A percentile compares a stretch with the other conserved stretches of the same genome.
Conservation (phyloP, 495 filamentous ascomycete genomes). For the Cryomyces minteri region DNA sequence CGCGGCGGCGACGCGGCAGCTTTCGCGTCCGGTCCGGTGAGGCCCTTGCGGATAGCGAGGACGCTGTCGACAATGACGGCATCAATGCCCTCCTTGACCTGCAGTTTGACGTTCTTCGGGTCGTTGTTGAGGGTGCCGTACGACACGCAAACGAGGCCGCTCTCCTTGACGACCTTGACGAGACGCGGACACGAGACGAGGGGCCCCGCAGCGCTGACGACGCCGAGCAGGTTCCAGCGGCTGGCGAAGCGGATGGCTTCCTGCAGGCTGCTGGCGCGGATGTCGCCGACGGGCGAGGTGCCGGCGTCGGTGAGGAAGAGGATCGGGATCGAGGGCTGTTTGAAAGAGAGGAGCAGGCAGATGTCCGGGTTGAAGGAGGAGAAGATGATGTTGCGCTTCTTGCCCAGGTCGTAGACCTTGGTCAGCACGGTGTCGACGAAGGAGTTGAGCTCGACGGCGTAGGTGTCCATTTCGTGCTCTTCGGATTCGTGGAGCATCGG, state of each 20-base stretch:
- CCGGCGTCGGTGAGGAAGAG: slow-evolving; percentile 88
- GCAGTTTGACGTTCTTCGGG: slow-evolving; percentile 61
- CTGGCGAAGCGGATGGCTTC: slow-evolving; percentile 89
- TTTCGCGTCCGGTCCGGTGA: slow-evolving; percentile 24
- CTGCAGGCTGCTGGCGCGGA: slow-evolving; percentile 81
- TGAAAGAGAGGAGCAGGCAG: slow-evolving; percentile 82
- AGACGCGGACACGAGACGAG: slow-evolving; percentile 77
- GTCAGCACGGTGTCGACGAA: slow-evolving; percentile 87
- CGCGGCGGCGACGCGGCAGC: neutral
- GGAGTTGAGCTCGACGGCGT: slow-evolving; percentile 89
- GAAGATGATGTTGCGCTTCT: slow-evolving; percentile 76
- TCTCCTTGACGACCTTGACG: slow-evolving; percentile 90
- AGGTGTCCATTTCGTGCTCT: slow-evolving; percentile 93
- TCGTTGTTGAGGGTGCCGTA: slow-evolving; percentile 86
- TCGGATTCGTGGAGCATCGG: slow-evolving; percentile 91
- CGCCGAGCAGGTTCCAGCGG: slow-evolving; percentile 83
- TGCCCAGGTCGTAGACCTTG: slow-evolving; percentile 64
- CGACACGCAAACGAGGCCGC: slow-evolving; percentile 85
- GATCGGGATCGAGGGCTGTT: slow-evolving; percentile 88
- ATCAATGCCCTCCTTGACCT: slow-evolving; percentile 91
- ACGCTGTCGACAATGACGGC: slow-evolving; percentile 94
- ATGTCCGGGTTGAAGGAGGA: slow-evolving; percentile 94
- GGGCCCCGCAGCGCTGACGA: slow-evolving; percentile 70
- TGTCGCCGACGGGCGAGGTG: slow-evolving; percentile 56
- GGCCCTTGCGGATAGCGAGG: slow-evolving; percentile 57